phyloP scores from a whole-genome alignment of 2,329 filamentous ascomycete species.

The Talaromyces piceae region DNA sequence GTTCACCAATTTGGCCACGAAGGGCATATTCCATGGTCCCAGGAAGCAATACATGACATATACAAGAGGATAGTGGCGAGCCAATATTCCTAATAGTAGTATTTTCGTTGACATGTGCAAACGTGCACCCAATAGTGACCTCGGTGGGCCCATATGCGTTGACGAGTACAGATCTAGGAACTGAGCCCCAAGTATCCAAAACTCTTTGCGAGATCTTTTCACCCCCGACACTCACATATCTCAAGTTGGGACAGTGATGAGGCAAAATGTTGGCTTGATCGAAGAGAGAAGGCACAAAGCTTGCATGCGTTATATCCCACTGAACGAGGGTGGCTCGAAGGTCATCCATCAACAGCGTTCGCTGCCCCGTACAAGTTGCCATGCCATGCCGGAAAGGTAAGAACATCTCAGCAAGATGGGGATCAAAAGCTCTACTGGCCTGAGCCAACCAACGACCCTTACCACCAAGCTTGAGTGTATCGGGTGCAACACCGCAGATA shows the following conservation, averaged over 20 bases:
- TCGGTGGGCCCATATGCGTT: conserved; percentile 32
- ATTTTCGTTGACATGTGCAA: conserved; percentile 16
- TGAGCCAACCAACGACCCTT: conserved; percentile 27
- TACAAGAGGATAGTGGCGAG: conserved; percentile 18
- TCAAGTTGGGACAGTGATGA: conserved; percentile 19
- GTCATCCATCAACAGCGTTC: conserved; percentile 23
- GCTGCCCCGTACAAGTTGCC: conserved; percentile 19
- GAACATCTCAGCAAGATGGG: conserved; percentile 24
- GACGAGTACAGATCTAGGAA: conserved; percentile 17
- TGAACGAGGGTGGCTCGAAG: conserved; percentile 19
- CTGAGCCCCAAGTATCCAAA: conserved; percentile 24
- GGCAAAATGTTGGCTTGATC: conserved; percentile 19
- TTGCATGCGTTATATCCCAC: conserved; percentile 24
- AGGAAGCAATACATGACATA: conserved; percentile 22
- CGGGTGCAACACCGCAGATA: conserved; percentile 18
- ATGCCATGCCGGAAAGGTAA: conserved; percentile 25
- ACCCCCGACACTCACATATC: conserved; percentile 27
- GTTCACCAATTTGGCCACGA: conserved; percentile 21
- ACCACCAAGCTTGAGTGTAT: conserved; percentile 18
- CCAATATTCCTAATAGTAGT: conserved; percentile 26
- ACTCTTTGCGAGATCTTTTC: conserved; percentile 28
- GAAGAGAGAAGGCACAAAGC: conserved; percentile 22
- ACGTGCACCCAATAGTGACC: conserved; percentile 28
- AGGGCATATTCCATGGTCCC: conserved; percentile 18
- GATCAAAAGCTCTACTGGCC: conserved; percentile 28